Evolutionary conservation across 2,329 filamentous ascomycete genomes (phyloP).

Genomic region (Ceratocystis smalleyi): DNA sequence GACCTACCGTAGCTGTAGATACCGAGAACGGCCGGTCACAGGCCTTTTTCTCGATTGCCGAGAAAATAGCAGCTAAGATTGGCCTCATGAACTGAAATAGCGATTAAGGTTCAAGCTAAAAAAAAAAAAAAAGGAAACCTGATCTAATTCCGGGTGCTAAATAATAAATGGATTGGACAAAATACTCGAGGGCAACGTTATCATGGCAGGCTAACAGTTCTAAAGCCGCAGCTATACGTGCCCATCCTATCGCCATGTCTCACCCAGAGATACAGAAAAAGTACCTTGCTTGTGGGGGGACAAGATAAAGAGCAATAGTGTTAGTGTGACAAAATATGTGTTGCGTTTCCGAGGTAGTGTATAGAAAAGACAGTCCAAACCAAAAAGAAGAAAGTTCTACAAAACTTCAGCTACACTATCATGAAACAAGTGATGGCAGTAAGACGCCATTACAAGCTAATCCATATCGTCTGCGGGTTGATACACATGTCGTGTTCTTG

Average conservation of each 20-base stretch:
- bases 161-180: background rate
- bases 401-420: background rate
- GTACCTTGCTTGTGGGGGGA: too few species aligned
- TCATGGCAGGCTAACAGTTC: too few species aligned
- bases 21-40: conserved; percentile 57
- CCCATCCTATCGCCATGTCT: too few species aligned
- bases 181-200: too few species aligned
- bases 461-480: conserved; percentile 61
- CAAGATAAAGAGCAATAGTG: too few species aligned
- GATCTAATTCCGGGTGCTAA: background rate
- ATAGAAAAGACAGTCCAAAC: background rate
- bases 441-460: conserved; percentile 26
- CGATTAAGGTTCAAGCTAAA: background rate
- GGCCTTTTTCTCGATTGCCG: conserved; percentile 58
- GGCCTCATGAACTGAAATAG: conserved; percentile 18
- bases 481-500: conserved; percentile 71
- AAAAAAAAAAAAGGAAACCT: background rate
- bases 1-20: conserved; percentile 79
- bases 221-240: too few species aligned
- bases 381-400: background rate
- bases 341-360: too few species aligned
- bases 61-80: conserved; percentile 35
- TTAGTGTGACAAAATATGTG: too few species aligned
- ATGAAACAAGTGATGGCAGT: background rate
- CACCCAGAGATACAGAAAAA: too few species aligned